Percentiles rank a stretch among this genome's conserved stretches.
These are phyloP conservation scores for Astragalus glycyphyllos DNA, from an alignment of 306 rosid genomes.

Conservation along the genomic window DNA sequence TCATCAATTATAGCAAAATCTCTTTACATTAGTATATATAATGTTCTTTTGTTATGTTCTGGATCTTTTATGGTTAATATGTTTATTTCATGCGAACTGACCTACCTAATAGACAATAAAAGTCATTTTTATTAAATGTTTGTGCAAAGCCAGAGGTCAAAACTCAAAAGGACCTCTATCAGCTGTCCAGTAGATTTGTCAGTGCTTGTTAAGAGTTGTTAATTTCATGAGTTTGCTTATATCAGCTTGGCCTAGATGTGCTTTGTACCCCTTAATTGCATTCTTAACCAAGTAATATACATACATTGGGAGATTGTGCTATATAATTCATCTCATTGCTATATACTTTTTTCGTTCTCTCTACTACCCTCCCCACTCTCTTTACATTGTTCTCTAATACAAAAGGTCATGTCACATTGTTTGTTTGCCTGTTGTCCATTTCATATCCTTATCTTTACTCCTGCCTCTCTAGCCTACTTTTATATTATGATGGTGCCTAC, in stretches of 20 bases:
- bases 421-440: slow-evolving; percentile 35
- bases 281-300: background rate
- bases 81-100: slow-evolving; percentile 17
- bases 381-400: slow-evolving; percentile 11
- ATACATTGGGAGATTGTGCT: background rate
- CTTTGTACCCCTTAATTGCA: background rate
- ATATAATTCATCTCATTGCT: slow-evolving; percentile 6
- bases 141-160: slow-evolving; percentile 16
- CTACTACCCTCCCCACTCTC: background rate
- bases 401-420: slow-evolving; percentile 15
- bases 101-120: slow-evolving; percentile 19
- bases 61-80: slow-evolving; percentile 29
- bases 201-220: background rate
- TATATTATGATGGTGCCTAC: slow-evolving; percentile 27
- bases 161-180: background rate
- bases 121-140: slow-evolving; percentile 14
- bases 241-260: slow-evolving; percentile 14
- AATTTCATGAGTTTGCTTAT: background rate
- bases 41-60: slow-evolving; percentile 12
- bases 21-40: slow-evolving; percentile 1
- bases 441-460: slow-evolving; percentile 5
- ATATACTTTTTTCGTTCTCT: background rate
- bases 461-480: slow-evolving; percentile 31
- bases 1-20: slow-evolving; percentile 1
- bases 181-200: slow-evolving; percentile 5